These are phyloP conservation scores for Penicillium sp. DNA, from an alignment of 2,329 filamentous ascomycete genomes.

Conservation along the genomic window DNA sequence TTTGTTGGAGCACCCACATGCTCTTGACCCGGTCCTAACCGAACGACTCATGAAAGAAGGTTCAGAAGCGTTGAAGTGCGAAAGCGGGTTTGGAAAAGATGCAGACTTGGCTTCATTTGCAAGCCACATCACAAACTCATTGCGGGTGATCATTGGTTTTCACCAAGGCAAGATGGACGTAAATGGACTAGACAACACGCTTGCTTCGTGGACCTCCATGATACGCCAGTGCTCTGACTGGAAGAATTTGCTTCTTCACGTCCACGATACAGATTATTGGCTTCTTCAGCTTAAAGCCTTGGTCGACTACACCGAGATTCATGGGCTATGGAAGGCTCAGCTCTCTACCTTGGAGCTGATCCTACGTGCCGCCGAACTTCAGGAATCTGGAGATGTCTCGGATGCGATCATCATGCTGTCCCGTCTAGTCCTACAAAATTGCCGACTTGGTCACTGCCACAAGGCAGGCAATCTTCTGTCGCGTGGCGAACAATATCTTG, in stretches of 20 bases:
- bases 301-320: slow-evolving; percentile 54
- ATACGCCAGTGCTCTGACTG: slow-evolving; percentile 42
- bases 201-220: slow-evolving; percentile 39
- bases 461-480: slow-evolving; percentile 56
- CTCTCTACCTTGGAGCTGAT: slow-evolving; percentile 49
- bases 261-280: slow-evolving; percentile 51
- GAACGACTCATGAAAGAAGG: slow-evolving; percentile 28
- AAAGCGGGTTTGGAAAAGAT: slow-evolving; percentile 23
- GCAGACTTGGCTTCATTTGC: slow-evolving; percentile 23
- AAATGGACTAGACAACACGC: slow-evolving; percentile 26
- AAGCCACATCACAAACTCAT: slow-evolving; percentile 31
- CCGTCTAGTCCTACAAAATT: slow-evolving; percentile 51
- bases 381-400: slow-evolving; percentile 33
- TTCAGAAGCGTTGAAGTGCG: slow-evolving; percentile 13
- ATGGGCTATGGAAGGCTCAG: slow-evolving; percentile 50
- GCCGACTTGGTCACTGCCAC: slow-evolving; percentile 56
- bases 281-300: slow-evolving; percentile 50
- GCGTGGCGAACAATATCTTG: slow-evolving; percentile 51
- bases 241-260: slow-evolving; percentile 37
- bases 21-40: slow-evolving; percentile 25
- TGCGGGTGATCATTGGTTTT: slow-evolving; percentile 34
- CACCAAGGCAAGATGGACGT: slow-evolving; percentile 29
- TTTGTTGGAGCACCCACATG: slow-evolving; percentile 29
- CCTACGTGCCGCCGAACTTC: slow-evolving; percentile 46
- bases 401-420: slow-evolving; percentile 42